Base-by-base conservation (phyloP, 164 flowering plant species). In the Piper betle region DNA sequence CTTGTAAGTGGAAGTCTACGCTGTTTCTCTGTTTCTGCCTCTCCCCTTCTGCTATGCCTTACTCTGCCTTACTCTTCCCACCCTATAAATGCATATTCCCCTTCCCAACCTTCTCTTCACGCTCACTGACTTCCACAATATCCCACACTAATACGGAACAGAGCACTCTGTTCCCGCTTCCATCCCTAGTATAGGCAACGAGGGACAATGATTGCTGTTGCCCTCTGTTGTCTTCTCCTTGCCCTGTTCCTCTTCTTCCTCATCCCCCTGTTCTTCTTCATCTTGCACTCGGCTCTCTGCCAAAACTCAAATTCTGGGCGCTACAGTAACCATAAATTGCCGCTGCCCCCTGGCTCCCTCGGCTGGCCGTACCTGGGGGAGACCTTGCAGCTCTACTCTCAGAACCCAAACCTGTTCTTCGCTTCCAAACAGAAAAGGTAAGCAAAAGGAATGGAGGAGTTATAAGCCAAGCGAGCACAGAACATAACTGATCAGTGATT, bases 311-410 rank as follows among this genome's bases (percentile, higher is more conserved):
- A 55, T 15, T 41, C 57, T 52, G 57, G 39, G 39, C 11, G 63
- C 53, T 25, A 25, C 33, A 15, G 66, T 7, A n/a, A 59, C 6
- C 50, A 39, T 18, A 79, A 66, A 6, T 62, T 86, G 20, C 84
- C 86, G 1, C 81, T 91, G n/a, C 99, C 99, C 9, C 99, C 99
- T 0, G 99, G 99, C 5, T 59, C 99, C 5, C 9, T 91, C 57
- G 99, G 99, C 0, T 94, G 84, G 88, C 97, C 99, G 33, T 91
- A 87, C 55, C 63, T 94, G 0, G 99, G 99, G 4, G 96, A 94
- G 63, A 94, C 97, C 68, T 84, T 87, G 55, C 93, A 94, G 52
- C 87, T 94, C 66, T 94, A 94, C 81, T 91, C 97, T 15, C 88
- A 87, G 60, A 72, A 94, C 74, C 99, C 97, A 12, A 94, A 83